phyloP scores from a whole-genome alignment of 495 filamentous ascomycete species.

The Podospora pseudoanserina region DNA sequence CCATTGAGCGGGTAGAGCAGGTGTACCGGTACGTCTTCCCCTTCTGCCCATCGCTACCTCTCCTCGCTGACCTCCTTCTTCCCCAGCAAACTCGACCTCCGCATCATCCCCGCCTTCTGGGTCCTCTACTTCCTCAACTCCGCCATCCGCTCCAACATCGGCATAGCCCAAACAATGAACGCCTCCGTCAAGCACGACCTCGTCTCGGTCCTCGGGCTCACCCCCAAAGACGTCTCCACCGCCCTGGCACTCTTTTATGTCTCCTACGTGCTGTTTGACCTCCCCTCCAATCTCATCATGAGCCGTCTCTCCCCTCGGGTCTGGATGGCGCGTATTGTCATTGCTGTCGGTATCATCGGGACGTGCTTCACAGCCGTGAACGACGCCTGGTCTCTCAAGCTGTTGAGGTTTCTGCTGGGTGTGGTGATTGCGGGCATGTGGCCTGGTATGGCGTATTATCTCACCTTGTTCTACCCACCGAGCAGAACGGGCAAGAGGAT shows the following conservation, averaged over 20 bases:
- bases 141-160: constrained; percentile 85
- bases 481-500: constrained; percentile 83
- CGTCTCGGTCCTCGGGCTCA: constrained; percentile 59
- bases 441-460: constrained; percentile 92
- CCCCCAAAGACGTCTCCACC: constrained; percentile 71
- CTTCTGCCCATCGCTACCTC: not conserved
- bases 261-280: constrained; percentile 82
- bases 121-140: constrained; percentile 90
- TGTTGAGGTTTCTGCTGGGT: constrained; percentile 80
- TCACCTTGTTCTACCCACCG: constrained; percentile 89
- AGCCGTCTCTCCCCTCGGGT: constrained; percentile 75
- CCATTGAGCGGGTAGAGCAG: constrained; percentile 55
- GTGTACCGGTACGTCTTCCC: constrained; percentile 56
- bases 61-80: not conserved
- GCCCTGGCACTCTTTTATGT: constrained; percentile 87
- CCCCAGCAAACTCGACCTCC: constrained; percentile 67
- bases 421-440: constrained; percentile 91
- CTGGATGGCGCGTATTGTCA: constrained; percentile 91
- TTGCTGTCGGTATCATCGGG: constrained; percentile 81
- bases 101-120: constrained; percentile 92
- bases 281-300: constrained; percentile 90
- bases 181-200: constrained; percentile 62
- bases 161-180: constrained; percentile 90
- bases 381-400: constrained; percentile 83
- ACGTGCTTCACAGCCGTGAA: constrained; percentile 76